A percentile compares a stretch with the other conserved stretches of the same genome.
These are phyloP conservation scores for Elongisporangium anandrum DNA, from an alignment of 352 stramenopile species.

Conservation along the genomic window DNA sequence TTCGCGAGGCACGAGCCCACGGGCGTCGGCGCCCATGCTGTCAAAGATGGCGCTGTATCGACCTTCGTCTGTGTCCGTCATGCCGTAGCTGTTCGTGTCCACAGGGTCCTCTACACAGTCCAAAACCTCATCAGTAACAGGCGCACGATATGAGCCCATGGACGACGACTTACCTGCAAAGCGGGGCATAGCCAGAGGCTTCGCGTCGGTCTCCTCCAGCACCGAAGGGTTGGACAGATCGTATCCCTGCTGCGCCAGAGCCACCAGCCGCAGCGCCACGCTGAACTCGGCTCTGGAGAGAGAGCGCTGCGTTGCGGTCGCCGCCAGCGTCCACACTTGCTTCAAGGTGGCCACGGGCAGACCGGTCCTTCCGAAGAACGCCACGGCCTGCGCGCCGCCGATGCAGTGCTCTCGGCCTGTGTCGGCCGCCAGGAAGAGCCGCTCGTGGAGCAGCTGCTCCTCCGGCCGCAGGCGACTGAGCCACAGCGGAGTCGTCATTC, in stretches of 20 bases:
- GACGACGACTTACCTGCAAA: slow-evolving; percentile 10
- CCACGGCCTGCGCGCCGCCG: slow-evolving; percentile 17
- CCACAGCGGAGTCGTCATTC: not conserved
- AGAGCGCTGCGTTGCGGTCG: slow-evolving; percentile 11
- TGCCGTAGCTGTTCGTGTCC: slow-evolving; percentile 9
- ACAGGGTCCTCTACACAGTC: slow-evolving; percentile 11
- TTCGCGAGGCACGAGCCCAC: slow-evolving; percentile 1
- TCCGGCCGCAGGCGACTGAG: not conserved
- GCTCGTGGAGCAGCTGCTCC: slow-evolving; percentile 6
- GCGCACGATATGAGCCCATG: no score
- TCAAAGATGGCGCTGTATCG: slow-evolving; percentile 21
- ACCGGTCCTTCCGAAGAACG: slow-evolving; percentile 18
- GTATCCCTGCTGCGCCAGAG: slow-evolving; percentile 21
- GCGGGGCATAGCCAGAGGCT: slow-evolving; percentile 7
- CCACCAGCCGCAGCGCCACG: slow-evolving; percentile 23
- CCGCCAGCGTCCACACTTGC: slow-evolving; percentile 26
- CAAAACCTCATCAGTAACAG: no score
- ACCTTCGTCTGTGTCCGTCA: slow-evolving; percentile 13
- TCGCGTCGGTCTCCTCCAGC: not conserved
- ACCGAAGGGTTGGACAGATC: slow-evolving; percentile 7
- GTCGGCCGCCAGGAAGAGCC: slow-evolving; percentile 25
- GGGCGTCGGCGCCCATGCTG: slow-evolving; percentile 8
- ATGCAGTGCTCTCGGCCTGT: slow-evolving; percentile 9
- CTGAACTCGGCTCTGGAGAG: slow-evolving; percentile 11
- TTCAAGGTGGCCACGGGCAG: slow-evolving; percentile 25